Conservation (phyloP, 192 early-diverging fungal genomes). For the Backusella luteola region DNA sequence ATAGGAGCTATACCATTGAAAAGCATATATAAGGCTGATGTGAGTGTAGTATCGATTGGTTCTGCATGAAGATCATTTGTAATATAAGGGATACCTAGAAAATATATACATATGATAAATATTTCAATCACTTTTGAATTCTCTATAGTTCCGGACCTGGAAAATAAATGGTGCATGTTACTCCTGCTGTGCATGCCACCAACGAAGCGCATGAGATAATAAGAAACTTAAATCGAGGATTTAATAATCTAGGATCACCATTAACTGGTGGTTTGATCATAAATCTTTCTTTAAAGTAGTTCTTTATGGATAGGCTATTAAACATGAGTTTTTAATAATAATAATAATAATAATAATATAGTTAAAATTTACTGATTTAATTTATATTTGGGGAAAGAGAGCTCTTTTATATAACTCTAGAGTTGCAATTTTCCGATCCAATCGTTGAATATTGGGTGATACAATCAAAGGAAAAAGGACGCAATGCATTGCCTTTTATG, state of each 20-base stretch:
- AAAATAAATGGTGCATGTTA: too few relatives aligned
- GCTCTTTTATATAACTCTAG: background rate
- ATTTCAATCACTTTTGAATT: background rate
- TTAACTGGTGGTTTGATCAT: slow-evolving; percentile 12
- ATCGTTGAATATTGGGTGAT: background rate
- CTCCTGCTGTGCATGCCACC: slow-evolving; percentile 15
- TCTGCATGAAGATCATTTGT: slow-evolving; percentile 39
- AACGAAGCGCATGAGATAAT: slow-evolving; percentile 12
- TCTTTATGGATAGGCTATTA: background rate
- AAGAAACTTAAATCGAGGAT: background rate
- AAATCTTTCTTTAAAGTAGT: background rate
- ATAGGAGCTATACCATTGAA: slow-evolving; percentile 46
- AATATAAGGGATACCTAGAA: slow-evolving; percentile 20
- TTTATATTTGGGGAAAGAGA: background rate
- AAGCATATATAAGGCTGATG: slow-evolving; percentile 42
- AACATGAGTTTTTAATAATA: background rate
- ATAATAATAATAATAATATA: background rate
- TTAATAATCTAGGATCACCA: slow-evolving; percentile 10
- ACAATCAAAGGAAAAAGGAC: background rate
- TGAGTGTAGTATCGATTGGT: slow-evolving; percentile 37
- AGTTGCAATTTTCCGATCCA: background rate
- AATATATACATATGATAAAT: background rate
- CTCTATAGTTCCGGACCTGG: too few relatives aligned
- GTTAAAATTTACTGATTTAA: background rate
- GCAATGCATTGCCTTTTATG: background rate